Evolutionary conservation across 306 rosid genomes (phyloP).

Genomic region (Cucurbita maxima): DNA sequence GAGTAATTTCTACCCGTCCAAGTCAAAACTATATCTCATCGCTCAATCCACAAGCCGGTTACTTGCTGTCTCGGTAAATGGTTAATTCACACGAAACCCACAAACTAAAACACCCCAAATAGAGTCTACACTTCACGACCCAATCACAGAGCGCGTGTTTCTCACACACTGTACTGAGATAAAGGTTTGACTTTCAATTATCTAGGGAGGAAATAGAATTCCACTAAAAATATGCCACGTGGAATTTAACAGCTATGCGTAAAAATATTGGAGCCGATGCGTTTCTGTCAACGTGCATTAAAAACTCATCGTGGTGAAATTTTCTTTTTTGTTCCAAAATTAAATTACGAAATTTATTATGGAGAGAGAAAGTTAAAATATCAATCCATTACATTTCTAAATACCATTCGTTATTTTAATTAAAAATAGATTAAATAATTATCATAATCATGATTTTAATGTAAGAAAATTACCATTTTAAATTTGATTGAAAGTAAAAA

Average conservation of each 20-base stretch:
- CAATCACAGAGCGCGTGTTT: background rate
- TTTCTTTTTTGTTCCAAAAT: background rate
- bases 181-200: background rate
- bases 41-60: background rate
- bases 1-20: background rate
- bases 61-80: slow-evolving; percentile 11
- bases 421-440: no score
- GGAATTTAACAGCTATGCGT: slow-evolving; percentile 3
- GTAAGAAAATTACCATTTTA: no score
- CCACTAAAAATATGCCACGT: background rate
- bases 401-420: no score
- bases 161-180: background rate
- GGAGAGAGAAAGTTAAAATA: background rate
- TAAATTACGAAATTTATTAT: background rate
- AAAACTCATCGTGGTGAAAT: background rate
- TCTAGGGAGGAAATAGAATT: background rate
- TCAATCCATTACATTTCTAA: no score
- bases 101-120: background rate
- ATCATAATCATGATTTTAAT: no score
- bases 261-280: background rate
- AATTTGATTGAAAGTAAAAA: background rate
- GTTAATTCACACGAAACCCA: background rate
- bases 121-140: background rate
- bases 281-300: slow-evolving; percentile 13
- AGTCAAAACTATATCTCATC: background rate